Base-by-base conservation (phyloP, 1,139 yeast species). In the Petasospora rhodanensis region DNA sequence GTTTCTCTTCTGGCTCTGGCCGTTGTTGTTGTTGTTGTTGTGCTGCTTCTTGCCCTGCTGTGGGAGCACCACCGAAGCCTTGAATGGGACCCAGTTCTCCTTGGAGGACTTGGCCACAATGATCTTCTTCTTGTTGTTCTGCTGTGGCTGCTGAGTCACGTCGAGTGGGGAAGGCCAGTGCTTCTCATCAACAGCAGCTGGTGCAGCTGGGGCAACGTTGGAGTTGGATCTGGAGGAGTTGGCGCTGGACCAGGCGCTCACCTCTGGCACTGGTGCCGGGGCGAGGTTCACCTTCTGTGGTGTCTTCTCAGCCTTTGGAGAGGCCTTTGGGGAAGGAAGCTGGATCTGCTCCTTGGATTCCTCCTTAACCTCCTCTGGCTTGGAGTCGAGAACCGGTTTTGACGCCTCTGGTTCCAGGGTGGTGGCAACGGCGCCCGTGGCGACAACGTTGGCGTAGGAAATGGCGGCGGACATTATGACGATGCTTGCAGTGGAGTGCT, bases 21-120 rank as follows among this genome's bases (percentile, higher is more conserved):
- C 14, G 22, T 18, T 19, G 28, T 24, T 21, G 12, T 31, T 25
- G 13, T 34, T 31, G 28, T 31, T 32, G 22, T 29, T 32, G 15
- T 26, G 18, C 20, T 37, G 46, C 29, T 48, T 47, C 27, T 46
- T 37, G 12, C 42, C 37, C 16, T 52, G 38, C 22, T 45, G 46
- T 14, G 57, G 41, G 20, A 54, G 61, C 24, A 73, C 76, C 35
- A 82, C 79, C 43, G 80, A 74, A 19, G 91, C 93, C 46, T 76
- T 73, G 55, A 80, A 78, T n/a, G 95, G 95, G 28, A 84, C 82
- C 95, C 95, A 86, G 59, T 85, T 85, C 51, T 81, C 87, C 46
- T 79, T 76, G 44, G 83, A 73, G 45, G 78, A 72, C 35, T 61
- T 64, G 15, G 64, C 57, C 24, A 27, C 35, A 19, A 18, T 18